Base-by-base conservation (phyloP, 2,329 filamentous ascomycete species). In the Trichophaea hybrida region DNA sequence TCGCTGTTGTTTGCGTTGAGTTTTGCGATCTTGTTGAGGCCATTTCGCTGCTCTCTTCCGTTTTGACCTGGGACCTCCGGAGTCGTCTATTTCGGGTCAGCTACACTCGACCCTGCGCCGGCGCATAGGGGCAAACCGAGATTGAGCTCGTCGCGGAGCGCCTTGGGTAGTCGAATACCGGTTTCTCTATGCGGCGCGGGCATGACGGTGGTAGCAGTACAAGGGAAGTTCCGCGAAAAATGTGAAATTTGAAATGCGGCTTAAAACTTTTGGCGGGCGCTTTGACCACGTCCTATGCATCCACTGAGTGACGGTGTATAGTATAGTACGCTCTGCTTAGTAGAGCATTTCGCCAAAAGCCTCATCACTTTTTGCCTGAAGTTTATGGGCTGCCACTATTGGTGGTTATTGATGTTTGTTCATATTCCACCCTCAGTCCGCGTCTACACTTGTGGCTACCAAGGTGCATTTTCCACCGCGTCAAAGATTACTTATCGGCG, bases 1-100 rank as follows among this genome's bases (percentile, higher is more conserved):
- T 58, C 85, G 77, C 66, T 85, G 80, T 13, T 78, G 78, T 69
- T 83, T 87, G 59, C 86, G 78, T 60, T 80, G 77, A 57, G 85
- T 82, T 73, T 86, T 86, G 65, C 84, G 77, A 50, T 65, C 62
- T 48, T 17, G 33, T 31, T 15, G 31, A 35, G 59, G 49, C 55
- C 58, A 2, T 57, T 61, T 55, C 57, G 5, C 59, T n/a, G 40
- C 54, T 51, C 7, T 33, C 50, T 53, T 12, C 50, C 50, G 15
- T 5, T 53, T 32, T 10, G 34, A 15, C 53, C 34, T 49, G 17
- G 17, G 40, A 10, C n/a, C 17, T 17, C 43, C 55, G 43, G 33
- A 24, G n/a, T 57, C 55, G 37, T 50, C 55, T 57, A 4, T 48
- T 49, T 10, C 15, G 8, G 1, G 7, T 59, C n/a, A 64, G 57